Percentiles rank a stretch among this genome's conserved stretches.
Evolutionary conservation across 1,139 yeast genomes (phyloP).

Genomic region (Scheffersomyces segobiensis): DNA sequence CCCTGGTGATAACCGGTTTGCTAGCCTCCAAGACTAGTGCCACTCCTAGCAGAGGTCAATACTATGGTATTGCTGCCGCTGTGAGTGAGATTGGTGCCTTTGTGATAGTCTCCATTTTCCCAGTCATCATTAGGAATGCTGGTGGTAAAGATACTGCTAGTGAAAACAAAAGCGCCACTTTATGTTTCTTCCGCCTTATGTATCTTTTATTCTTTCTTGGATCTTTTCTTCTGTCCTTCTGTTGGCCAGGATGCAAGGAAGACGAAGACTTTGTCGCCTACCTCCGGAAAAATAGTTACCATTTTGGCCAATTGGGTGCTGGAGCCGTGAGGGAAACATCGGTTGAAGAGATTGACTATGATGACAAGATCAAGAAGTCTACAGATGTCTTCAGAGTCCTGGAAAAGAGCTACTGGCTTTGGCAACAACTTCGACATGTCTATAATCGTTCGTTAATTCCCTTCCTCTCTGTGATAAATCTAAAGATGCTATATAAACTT

Average conservation of each 20-base stretch:
- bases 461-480: not conserved
- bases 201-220: constrained; percentile 67
- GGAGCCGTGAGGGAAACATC: constrained; percentile 17
- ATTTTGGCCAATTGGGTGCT: constrained; percentile 50
- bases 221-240: constrained; percentile 73
- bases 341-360: not conserved
- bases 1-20: constrained; percentile 87
- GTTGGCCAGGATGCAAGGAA: constrained; percentile 81
- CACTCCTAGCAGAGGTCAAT: constrained; percentile 86
- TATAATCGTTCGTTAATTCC: not conserved
- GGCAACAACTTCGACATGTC: no score
- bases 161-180: constrained; percentile 75
- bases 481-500: not conserved
- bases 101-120: constrained; percentile 87
- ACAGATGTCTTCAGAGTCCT: not conserved
- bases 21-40: constrained; percentile 86
- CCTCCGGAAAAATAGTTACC: constrained; percentile 60
- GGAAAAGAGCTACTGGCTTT: not conserved
- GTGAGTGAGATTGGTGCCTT: constrained; percentile 90
- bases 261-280: constrained; percentile 70
- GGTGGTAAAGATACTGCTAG: constrained; percentile 45
- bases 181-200: constrained; percentile 80
- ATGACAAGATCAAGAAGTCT: not conserved
- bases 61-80: constrained; percentile 91
- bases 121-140: constrained; percentile 54